These are phyloP conservation scores for Colletotrichum kahawae DNA, from an alignment of 2,329 filamentous ascomycete genomes.

Conservation along the genomic window DNA sequence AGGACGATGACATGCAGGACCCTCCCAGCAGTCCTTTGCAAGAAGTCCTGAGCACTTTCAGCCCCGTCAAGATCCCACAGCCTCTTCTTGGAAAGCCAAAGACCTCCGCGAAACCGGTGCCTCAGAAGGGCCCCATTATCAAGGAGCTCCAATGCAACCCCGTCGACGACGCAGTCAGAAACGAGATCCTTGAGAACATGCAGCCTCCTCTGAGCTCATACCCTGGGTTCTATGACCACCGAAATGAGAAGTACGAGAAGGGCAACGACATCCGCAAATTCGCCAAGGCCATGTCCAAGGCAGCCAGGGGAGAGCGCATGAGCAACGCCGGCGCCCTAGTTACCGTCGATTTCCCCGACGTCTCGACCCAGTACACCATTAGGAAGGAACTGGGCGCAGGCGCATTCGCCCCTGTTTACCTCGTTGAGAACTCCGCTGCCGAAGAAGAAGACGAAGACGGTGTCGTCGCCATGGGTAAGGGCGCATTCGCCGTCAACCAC, in stretches of 20 bases:
- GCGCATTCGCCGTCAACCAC: slow-evolving; percentile 59
- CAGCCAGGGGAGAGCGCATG: slow-evolving; percentile 64
- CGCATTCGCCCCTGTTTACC: slow-evolving; percentile 93
- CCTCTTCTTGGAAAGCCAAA: slow-evolving; percentile 54
- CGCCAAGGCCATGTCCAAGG: slow-evolving; percentile 69
- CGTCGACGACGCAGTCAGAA: slow-evolving; percentile 76
- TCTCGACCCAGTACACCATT: slow-evolving; percentile 73
- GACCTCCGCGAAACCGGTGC: slow-evolving; percentile 43
- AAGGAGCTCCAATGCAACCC: slow-evolving; percentile 88
- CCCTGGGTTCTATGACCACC: slow-evolving; percentile 79
- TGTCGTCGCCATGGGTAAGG: slow-evolving; percentile 62
- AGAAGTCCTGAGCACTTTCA: slow-evolving; percentile 62
- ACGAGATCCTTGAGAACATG: slow-evolving; percentile 75
- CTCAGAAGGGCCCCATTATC: slow-evolving; percentile 74
- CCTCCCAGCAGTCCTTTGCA: slow-evolving; percentile 77
- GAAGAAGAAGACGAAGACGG: slow-evolving; percentile 52
- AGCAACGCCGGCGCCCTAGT: slow-evolving; percentile 64
- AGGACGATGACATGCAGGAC: slow-evolving; percentile 33
- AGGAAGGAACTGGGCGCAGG: slow-evolving; percentile 89
- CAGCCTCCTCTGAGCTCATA: slow-evolving; percentile 78
- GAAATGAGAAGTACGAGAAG: slow-evolving; percentile 66
- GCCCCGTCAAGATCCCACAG: slow-evolving; percentile 53
- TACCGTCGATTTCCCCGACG: slow-evolving; percentile 70
- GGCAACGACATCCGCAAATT: slow-evolving; percentile 82
- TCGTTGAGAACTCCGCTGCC: slow-evolving; percentile 75